These are phyloP conservation scores for Naematelia aurantialba DNA, from an alignment of 768 basidiomycete species.

Conservation along the genomic window DNA sequence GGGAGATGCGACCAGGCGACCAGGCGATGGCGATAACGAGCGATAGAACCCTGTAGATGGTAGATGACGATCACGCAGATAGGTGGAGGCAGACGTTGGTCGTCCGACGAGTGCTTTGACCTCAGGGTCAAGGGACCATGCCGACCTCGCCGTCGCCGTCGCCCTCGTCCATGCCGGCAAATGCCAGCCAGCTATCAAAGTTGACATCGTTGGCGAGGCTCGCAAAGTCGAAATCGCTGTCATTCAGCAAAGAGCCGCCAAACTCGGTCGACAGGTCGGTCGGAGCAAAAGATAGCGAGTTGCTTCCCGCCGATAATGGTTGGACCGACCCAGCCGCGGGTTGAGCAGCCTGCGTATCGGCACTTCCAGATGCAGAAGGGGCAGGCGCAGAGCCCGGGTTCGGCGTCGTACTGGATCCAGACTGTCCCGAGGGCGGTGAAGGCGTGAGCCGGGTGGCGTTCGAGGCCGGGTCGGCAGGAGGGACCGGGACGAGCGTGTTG, in stretches of 20 bases:
- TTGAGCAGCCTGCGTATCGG: background rate
- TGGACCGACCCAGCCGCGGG: background rate
- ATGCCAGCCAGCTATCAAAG: slow-evolving; percentile 38
- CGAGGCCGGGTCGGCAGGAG: slow-evolving; percentile 4
- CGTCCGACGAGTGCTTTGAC: no score
- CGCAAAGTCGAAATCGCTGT: slow-evolving; percentile 27
- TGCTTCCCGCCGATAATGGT: background rate
- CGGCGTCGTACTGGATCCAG: background rate
- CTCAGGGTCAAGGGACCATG: slow-evolving; percentile 4
- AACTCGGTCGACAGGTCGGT: slow-evolving; percentile 9
- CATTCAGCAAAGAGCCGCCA: slow-evolving; percentile 2
- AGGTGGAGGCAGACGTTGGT: no score
- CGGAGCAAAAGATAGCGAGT: background rate
- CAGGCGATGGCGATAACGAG: no score
- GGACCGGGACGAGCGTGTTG: slow-evolving; percentile 17
- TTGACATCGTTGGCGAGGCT: slow-evolving; percentile 11
- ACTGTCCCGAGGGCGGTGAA: slow-evolving; percentile 8
- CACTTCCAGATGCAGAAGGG: no score
- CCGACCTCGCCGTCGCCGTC: slow-evolving; percentile 23
- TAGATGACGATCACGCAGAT: no score
- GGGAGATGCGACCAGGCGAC: no score
- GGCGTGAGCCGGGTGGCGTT: slow-evolving; percentile 8
- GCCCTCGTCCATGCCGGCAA: slow-evolving; percentile 33
- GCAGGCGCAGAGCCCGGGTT: slow-evolving; percentile 1
- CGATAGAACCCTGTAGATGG: no score